These are phyloP conservation scores for Aspergillus carbonarius DNA, from an alignment of 2,329 filamentous ascomycete species.

Conservation along the genomic window DNA sequence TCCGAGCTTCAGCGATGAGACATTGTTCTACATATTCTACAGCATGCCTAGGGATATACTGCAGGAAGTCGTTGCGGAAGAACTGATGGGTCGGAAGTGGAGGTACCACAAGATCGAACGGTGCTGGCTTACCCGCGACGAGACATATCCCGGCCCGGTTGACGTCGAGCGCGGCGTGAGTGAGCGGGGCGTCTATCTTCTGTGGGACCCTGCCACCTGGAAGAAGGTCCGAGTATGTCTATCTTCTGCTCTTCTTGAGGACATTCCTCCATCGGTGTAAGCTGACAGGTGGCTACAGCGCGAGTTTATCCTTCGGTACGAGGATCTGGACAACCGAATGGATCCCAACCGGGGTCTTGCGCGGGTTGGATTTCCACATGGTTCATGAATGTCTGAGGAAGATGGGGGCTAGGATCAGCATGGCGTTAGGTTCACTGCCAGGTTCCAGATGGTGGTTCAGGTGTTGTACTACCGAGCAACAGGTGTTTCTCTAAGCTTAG, in stretches of 20 bases:
- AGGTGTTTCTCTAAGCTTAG: conserved; percentile 29
- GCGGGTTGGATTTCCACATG: conserved; percentile 38
- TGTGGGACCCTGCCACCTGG: conserved; percentile 52
- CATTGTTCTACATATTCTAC: conserved; percentile 69
- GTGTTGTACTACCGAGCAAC: conserved; percentile 24
- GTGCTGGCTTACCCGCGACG: conserved; percentile 53
- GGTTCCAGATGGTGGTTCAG: conserved; percentile 27
- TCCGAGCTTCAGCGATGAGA: conserved; percentile 61
- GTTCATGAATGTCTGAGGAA: conserved; percentile 31
- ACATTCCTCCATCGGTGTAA: background rate
- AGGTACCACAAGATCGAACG: conserved; percentile 54
- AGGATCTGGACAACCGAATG: conserved; percentile 50
- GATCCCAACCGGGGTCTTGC: conserved; percentile 39
- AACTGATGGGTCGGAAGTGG: conserved; percentile 57
- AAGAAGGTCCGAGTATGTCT: conserved; percentile 49
- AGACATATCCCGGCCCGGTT: conserved; percentile 48
- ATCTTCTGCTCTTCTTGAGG: background rate
- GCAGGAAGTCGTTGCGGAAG: conserved; percentile 65
- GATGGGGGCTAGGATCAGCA: conserved; percentile 27
- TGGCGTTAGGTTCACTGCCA: conserved; percentile 34
- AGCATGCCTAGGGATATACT: conserved; percentile 64
- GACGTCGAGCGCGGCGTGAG: conserved; percentile 49
- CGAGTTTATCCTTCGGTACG: conserved; percentile 51
- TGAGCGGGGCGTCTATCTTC: conserved; percentile 52
- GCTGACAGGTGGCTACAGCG: conserved; percentile 34